Evolutionary conservation across 208 protist genomes (phyloP), one percentile per base, ranked within the genome.

Genomic region (Acanthamoeba healyi): DNA sequence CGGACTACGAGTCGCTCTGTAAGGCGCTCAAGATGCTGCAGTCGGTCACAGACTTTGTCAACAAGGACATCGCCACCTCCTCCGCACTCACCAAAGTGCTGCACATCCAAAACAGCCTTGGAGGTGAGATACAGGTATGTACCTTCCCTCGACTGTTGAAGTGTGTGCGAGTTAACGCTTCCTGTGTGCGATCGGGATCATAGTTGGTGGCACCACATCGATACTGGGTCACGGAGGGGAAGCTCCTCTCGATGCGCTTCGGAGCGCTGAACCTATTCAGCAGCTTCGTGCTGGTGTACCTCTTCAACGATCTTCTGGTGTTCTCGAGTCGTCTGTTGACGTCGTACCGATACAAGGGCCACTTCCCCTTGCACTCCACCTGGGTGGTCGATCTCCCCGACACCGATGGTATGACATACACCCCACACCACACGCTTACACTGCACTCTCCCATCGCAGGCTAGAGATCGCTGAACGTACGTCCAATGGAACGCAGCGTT

Each of bases 21-120:
- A 91, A 63, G 36, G 84, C 84, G 0, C 84, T 91, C 34, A 91
- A 91, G 61, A 91, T 91, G 84, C 14, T 91, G 24, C 84, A 91
- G 40, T 65, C 58, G 40, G 84, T 91, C 51, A 91, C 84, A 17
- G 84, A 91, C 72, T 91, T 91, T 26, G 84, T 91, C 38, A 91
- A 91, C 84, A 91, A 91, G 34, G 84, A 91, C 84, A 91, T 91
- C 51, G 84, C 51, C 58, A 91, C 84, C 24, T 91, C 84, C 9
- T 91, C 84, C 17, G 84, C 84, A 14, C 29, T 91, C 61, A 65
- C 29, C 38, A 91, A 91, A 29, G 84, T 91, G 26, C 58, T 91
- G 26, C 84, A 74, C 32, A 72, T 91, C 61, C 84, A 91, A 24
- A 91, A 91, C 42, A 91, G 84, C 84, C 84, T 91, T 40, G 84